Conservation (phyloP, 163 green algal genomes). For the Scenedesmus sp. region DNA sequence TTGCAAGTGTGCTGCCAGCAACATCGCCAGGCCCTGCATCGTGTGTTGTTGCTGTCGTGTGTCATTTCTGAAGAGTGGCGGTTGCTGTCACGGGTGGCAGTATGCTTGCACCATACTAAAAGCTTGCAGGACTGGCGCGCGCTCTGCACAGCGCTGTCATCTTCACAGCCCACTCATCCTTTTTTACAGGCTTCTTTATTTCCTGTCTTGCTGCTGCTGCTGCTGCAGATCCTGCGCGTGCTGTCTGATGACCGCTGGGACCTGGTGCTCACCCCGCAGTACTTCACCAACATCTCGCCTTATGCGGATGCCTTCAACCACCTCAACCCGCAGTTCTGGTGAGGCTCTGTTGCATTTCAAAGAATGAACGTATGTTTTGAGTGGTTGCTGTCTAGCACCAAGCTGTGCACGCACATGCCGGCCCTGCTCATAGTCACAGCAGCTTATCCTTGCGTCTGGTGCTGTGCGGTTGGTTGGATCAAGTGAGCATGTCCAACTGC, state of each 20-base stretch:
- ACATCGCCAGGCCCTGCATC: too few relatives aligned
- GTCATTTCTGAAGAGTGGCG: too few relatives aligned
- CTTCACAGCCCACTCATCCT: not conserved
- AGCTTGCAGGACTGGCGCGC: not conserved
- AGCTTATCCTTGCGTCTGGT: too few relatives aligned
- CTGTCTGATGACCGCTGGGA: not conserved
- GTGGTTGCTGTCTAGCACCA: too few relatives aligned
- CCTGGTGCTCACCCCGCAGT: not conserved
- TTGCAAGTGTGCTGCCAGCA: too few relatives aligned
- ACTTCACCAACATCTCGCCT: constrained; percentile 20
- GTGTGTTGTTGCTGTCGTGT: too few relatives aligned
- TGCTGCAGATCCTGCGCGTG: not conserved
- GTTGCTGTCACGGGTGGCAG: too few relatives aligned
- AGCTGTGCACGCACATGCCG: too few relatives aligned
- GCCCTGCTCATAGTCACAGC: too few relatives aligned
- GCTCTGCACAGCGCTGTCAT: not conserved
- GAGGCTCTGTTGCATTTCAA: not conserved
- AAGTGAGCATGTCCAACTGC: too few relatives aligned
- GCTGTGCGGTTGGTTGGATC: too few relatives aligned
- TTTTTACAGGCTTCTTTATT: not conserved
- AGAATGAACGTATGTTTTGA: too few relatives aligned
- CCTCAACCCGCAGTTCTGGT: constrained; percentile 47
- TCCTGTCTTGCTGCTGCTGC: not conserved
- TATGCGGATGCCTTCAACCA: constrained; percentile 38
- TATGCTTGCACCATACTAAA: not conserved